phyloP scores from a whole-genome alignment of 768 basidiomycete species.

The Pleurotus platypus region DNA sequence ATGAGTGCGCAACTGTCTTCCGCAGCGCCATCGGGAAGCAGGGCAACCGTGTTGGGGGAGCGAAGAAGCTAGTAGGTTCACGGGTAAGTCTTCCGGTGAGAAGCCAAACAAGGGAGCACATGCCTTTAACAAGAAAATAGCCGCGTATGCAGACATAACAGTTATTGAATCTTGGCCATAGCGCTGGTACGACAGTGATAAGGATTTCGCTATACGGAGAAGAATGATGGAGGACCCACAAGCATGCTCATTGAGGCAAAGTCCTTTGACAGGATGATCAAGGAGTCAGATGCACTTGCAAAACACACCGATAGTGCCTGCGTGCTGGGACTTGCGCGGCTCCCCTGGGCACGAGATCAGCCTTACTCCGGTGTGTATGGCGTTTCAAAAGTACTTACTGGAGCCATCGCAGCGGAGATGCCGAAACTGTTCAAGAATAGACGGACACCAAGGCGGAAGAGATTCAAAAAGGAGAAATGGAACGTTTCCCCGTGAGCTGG shows the following conservation, averaged over 20 bases:
- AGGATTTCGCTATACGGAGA: slow-evolving; percentile 6
- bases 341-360: slow-evolving; percentile 35
- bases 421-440: slow-evolving; percentile 86
- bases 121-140: slow-evolving; percentile 77
- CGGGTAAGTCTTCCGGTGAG: neutral
- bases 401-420: slow-evolving; percentile 58
- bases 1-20: slow-evolving; percentile 67
- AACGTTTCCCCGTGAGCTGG: slow-evolving; percentile 71
- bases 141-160: slow-evolving; percentile 84
- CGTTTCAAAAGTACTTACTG: slow-evolving; percentile 34
- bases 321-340: slow-evolving; percentile 55
- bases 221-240: slow-evolving; percentile 33
- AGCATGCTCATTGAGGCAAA: slow-evolving; percentile 73
- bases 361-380: too few relatives aligned
- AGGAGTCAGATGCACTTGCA: slow-evolving; percentile 66
- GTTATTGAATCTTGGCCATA: slow-evolving; percentile 84
- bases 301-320: slow-evolving; percentile 72
- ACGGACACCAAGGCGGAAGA: slow-evolving; percentile 76
- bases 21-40: slow-evolving; percentile 57
- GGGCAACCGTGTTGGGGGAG: slow-evolving; percentile 51
- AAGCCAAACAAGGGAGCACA: slow-evolving; percentile 10
- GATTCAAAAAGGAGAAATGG: slow-evolving; percentile 69
- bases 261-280: slow-evolving; percentile 70
- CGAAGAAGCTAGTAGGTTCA: slow-evolving; percentile 51
- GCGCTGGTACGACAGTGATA: slow-evolving; percentile 40